Evolutionary conservation across 106 monocot genomes (phyloP), one percentile per base, ranked within the genome.

Genomic region (Dendrobium huoshanense): DNA sequence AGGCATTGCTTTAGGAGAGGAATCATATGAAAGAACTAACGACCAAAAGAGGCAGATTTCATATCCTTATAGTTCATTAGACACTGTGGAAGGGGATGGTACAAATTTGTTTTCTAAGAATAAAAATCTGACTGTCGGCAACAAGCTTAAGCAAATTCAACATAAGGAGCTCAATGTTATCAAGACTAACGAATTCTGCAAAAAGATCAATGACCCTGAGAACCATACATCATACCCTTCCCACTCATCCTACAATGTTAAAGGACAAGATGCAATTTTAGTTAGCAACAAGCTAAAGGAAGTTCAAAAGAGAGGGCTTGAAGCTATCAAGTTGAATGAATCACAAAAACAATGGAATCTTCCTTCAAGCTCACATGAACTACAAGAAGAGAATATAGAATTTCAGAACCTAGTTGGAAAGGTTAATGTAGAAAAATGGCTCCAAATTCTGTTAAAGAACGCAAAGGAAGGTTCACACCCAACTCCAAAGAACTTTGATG

Each of bases 361-460:
- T 29, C 16, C 1, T 1, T 13, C 13, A 15, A 13, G 51, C 15
- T 51, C 51, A 15, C 51, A 22, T 73, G 19, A 56, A 51, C 74
- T 67, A 2, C 47, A 79, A 56, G 79, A 83, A 33, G 85, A 78
- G 37, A 81, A 83, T 43, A 84, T 89, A 25, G 88, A 83, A 45
- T 41, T 82, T 47, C 81, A 61, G 41, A 86, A 86, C 29, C 80
- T 86, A 65, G 25, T 75, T 37, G 94, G 97, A 44, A 94, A 88
- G 84, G 87, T 59, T 54, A 97, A 92, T 78, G 76, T 92, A 45
- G 94, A 97, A 51, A 91, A 85, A 67, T 94, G 97, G 97, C 89
- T 91, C 51, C 81, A 91, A 42, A 72, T 87, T 19, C 80, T 92
- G 67, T 75, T 92, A 31, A 81, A 92, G 24, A 87, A 92, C 24